Evolutionary conservation across 2,329 filamentous ascomycete genomes (phyloP), one percentile per base, ranked within the genome.

Genomic region (Aureobasidium leucospermi): DNA sequence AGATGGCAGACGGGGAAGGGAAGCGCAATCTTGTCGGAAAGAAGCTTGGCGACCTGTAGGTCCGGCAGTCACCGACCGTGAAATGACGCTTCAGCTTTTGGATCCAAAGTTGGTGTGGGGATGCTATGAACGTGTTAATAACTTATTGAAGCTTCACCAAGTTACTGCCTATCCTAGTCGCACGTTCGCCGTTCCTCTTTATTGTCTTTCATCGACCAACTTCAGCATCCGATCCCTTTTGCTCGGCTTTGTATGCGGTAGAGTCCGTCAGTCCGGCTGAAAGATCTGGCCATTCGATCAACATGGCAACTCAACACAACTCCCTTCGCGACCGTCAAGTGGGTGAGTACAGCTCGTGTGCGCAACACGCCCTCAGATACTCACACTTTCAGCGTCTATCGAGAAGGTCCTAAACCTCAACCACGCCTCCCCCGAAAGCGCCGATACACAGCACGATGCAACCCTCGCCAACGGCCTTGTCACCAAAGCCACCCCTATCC

Each of bases 381-480:
- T 63, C n/a, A 60, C 53, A n/a, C 51, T 52, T 19, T 29, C 65
- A 96, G 92, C 88, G 52, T 93, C 93, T 16, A 90, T 99, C 69
- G 91, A 96, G 78, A 93, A 90, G 75, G 91, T 99, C 69, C 84
- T 99, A 66, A 97, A 96, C 73, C 80, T 99, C 66, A 99, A 99
- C 75, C 87, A 94, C 69, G 81, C 84, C 39, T 73, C 76, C 63
- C 81, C 76, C 70, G 73, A 80, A 61, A 67, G 74, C 57, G 68
- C 81, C 61, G 81, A 81, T 65, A 79, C 83, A 60, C 77, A 81
- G 52, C 82, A 89, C 61, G 88, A 91, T 60, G 72, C 80, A 41
- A 77, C 82, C 47, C 78, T 82, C 59, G 69, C 74, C 34, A 86
- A 86, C 68, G 86, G 85, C 53, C 74, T 87, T 9, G 77, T 87